A percentile compares a stretch with the other conserved stretches of the same genome.
Conservation (phyloP, 2,329 filamentous ascomycete genomes). For the Sporothrix protearum region DNA sequence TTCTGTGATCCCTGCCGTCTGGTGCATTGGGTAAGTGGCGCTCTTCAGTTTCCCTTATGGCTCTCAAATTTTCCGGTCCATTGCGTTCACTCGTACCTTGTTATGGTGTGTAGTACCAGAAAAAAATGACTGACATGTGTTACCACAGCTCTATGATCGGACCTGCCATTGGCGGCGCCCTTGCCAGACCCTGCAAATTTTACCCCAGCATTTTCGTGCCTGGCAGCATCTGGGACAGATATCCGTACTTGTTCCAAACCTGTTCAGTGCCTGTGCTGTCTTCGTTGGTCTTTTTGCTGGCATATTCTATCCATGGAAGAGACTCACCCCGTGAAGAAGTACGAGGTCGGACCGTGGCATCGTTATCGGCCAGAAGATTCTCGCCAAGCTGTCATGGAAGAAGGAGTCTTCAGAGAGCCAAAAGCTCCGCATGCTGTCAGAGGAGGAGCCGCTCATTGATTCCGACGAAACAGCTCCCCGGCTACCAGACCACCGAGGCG, state of each 20-base stretch:
- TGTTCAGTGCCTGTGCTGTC: slow-evolving; percentile 82
- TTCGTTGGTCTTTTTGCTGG: slow-evolving; percentile 72
- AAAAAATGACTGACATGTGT: neutral
- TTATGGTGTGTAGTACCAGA: neutral
- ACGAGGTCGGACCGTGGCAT: slow-evolving; percentile 72
- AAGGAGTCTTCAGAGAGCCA: neutral
- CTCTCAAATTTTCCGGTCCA: neutral
- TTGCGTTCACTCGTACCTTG: neutral
- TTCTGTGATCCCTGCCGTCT: slow-evolving; percentile 96
- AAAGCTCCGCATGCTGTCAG: slow-evolving; percentile 38
- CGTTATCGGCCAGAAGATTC: slow-evolving; percentile 70
- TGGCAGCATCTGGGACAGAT: slow-evolving; percentile 77
- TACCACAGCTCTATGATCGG: slow-evolving; percentile 74
- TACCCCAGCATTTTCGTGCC: slow-evolving; percentile 70
- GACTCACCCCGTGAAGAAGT: slow-evolving; percentile 80
- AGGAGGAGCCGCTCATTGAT: slow-evolving; percentile 62
- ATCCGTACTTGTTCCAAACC: slow-evolving; percentile 85
- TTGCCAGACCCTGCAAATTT: slow-evolving; percentile 80
- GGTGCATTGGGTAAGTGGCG: slow-evolving; percentile 78
- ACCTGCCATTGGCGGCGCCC: slow-evolving; percentile 82
- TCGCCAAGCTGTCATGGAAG: slow-evolving; percentile 43
- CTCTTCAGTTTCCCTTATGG: neutral
- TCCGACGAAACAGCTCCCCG: slow-evolving; percentile 62
- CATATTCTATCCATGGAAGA: slow-evolving; percentile 87
- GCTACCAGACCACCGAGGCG: slow-evolving; percentile 61